These are phyloP conservation scores for Ochromonas danica DNA, from an alignment of 108 stramenopile species.

Conservation along the genomic window DNA sequence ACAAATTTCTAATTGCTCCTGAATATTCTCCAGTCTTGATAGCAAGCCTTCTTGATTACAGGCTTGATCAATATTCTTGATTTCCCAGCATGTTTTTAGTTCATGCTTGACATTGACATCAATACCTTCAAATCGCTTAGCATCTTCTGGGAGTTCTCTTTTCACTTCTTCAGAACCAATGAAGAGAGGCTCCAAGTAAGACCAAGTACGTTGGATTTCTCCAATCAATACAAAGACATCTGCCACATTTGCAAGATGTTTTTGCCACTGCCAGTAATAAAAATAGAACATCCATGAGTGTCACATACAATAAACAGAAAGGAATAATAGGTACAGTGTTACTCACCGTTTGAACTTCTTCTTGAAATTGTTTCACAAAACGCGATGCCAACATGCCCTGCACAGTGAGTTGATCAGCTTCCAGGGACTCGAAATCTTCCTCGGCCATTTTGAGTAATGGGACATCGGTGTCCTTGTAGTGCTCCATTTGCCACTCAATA, in stretches of 20 bases:
- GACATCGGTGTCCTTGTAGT: constrained; percentile 63
- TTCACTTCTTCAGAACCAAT: constrained; percentile 76
- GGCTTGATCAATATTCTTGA: constrained; percentile 59
- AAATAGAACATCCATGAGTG: background rate
- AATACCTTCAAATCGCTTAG: constrained; percentile 67
- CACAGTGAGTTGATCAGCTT: constrained; percentile 69
- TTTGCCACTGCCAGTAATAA: constrained; percentile 52
- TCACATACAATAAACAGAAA: background rate
- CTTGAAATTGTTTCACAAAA: constrained; percentile 37
- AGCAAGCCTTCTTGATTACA: constrained; percentile 68
- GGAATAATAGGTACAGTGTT: too few species aligned
- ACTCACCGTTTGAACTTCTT: constrained; percentile 26
- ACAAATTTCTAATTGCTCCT: constrained; percentile 69
- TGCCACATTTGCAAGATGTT: constrained; percentile 56
- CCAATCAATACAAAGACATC: constrained; percentile 63
- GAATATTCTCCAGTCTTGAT: constrained; percentile 59
- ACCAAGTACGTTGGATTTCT: constrained; percentile 77
- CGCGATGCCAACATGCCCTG: constrained; percentile 72
- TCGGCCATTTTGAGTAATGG: constrained; percentile 66
- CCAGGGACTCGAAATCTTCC: constrained; percentile 74
- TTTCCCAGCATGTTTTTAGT: constrained; percentile 61
- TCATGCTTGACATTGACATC: constrained; percentile 63
- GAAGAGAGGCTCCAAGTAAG: constrained; percentile 77
- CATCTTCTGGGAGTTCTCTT: constrained; percentile 71
- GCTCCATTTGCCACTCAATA: constrained; percentile 62